A percentile compares a stretch with the other conserved stretches of the same genome.
phyloP scores from a whole-genome alignment of 1,139 yeast species.

The Nematodospora anomalae region DNA sequence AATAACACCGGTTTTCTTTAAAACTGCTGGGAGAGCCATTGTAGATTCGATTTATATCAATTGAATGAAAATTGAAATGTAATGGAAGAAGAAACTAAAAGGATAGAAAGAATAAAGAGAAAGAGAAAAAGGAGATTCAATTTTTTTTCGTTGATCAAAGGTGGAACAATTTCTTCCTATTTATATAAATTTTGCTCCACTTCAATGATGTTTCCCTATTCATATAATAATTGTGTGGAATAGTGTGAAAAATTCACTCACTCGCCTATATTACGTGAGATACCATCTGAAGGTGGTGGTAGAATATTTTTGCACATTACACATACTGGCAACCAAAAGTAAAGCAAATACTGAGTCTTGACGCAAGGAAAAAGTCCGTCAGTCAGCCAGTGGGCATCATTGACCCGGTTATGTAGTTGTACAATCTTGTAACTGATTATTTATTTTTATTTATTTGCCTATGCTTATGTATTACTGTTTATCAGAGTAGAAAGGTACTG shows the following conservation, averaged over 20 bases:
- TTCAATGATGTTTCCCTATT: too few species aligned
- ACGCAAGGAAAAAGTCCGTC: background rate
- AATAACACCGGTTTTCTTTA: constrained; percentile 93
- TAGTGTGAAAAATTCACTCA: too few species aligned
- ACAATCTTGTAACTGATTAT: too few species aligned
- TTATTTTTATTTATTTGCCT: too few species aligned
- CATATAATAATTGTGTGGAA: too few species aligned
- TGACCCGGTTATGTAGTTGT: background rate
- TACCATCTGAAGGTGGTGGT: background rate
- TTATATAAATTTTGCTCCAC: background rate
- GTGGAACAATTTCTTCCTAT: background rate
- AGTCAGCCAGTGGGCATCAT: background rate
- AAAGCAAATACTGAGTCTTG: too few species aligned
- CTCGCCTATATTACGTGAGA: too few species aligned
- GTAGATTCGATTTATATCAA: constrained; percentile 11
- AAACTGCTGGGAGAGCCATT: constrained; percentile 60
- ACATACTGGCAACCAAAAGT: too few species aligned
- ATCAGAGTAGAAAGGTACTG: too few species aligned
- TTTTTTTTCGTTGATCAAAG: background rate
- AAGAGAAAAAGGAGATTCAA: constrained; percentile 1
- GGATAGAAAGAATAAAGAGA: constrained; percentile 2
- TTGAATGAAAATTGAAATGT: constrained; percentile 4
- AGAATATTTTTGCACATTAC: too few species aligned
- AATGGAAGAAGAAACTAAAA: constrained; percentile 1
- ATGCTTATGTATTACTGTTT: too few species aligned